A percentile compares a stretch with the other conserved stretches of the same genome.
Conservation (phyloP, 2,329 filamentous ascomycete genomes). For the Apiospora sp. region DNA sequence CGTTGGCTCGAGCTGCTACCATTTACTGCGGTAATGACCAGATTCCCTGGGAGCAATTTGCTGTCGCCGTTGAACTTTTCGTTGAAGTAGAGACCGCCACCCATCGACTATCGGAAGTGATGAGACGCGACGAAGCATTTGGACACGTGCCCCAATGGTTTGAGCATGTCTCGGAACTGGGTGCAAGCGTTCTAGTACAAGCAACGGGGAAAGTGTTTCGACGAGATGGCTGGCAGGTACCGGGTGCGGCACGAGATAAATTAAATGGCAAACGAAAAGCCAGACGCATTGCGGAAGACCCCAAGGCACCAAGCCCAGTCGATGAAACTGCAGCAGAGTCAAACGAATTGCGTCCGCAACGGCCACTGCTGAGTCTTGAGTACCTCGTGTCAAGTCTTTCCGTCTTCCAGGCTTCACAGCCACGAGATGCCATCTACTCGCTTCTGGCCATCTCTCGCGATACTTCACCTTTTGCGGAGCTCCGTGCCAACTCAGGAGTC, state of each 20-base stretch:
- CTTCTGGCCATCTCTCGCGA: conserved; percentile 46
- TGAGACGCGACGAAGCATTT: conserved; percentile 33
- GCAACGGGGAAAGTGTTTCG: conserved; percentile 45
- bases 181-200: conserved; percentile 46
- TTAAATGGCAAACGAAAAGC: not conserved
- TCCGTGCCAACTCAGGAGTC: not conserved
- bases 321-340: not conserved
- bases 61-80: conserved; percentile 2
- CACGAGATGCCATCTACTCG: conserved; percentile 45
- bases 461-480: conserved; percentile 32
- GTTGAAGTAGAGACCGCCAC: not conserved
- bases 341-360: not conserved
- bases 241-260: not conserved
- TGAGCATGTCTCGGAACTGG: conserved; percentile 45
- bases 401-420: conserved; percentile 27
- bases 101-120: not conserved
- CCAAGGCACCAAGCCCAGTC: not conserved
- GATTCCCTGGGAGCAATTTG: not conserved
- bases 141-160: conserved; percentile 42
- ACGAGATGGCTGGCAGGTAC: not conserved
- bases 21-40: not conserved
- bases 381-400: not conserved
- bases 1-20: not conserved
- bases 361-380: not conserved
- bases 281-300: not conserved